Evolutionary conservation across 2,329 filamentous ascomycete genomes (phyloP).

Genomic region (Penicillium concentricum): DNA sequence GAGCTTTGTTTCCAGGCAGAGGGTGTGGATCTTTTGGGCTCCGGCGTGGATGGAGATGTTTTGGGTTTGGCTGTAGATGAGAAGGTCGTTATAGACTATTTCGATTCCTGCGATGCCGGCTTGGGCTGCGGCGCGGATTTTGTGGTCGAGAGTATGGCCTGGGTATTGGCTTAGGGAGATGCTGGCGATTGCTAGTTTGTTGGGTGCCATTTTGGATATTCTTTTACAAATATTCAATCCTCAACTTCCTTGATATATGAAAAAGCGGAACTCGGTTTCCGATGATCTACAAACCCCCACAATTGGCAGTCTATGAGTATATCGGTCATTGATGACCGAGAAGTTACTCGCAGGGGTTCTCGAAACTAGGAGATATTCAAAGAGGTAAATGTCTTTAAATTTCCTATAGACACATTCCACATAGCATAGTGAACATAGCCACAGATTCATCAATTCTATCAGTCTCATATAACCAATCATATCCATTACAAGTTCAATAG

Average conservation of each 20-base stretch:
- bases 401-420: too few species aligned
- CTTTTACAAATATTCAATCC: background rate
- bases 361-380: background rate
- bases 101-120: slow-evolving; percentile 33
- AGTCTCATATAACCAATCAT: too few species aligned
- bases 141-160: slow-evolving; percentile 31
- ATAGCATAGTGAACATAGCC: too few species aligned
- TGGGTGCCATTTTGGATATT: slow-evolving; percentile 15
- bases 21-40: slow-evolving; percentile 16
- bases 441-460: too few species aligned
- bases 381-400: too few species aligned
- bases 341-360: too few species aligned
- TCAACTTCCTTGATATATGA: background rate
- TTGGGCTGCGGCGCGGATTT: slow-evolving; percentile 28
- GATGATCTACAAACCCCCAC: background rate
- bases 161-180: slow-evolving; percentile 32
- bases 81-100: slow-evolving; percentile 33
- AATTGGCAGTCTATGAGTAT: background rate
- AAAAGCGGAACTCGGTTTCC: background rate
- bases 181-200: slow-evolving; percentile 32
- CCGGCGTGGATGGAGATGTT: slow-evolving; percentile 18
- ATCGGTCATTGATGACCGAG: background rate
- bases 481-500: too few species aligned
- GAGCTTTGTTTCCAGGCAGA: slow-evolving; percentile 21
- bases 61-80: slow-evolving; percentile 19